Percentiles rank a stretch among this genome's conserved stretches.
Evolutionary conservation across 2,329 filamentous ascomycete genomes (phyloP).

Genomic region (Ophiocordyceps polyrhachis-furcata): DNA sequence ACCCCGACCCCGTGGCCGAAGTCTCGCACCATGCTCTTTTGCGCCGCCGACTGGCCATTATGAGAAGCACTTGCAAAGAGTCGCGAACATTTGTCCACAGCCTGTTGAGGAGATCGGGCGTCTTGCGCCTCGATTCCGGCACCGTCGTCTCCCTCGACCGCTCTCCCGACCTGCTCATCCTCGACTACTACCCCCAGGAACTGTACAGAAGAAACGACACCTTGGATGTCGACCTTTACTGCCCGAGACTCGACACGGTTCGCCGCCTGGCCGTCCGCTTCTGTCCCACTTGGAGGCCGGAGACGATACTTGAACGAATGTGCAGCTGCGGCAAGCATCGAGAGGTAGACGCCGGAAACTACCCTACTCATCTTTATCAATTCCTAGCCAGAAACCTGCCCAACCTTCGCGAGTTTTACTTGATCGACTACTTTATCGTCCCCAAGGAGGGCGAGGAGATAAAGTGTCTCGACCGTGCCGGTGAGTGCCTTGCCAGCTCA

Average conservation of each 20-base stretch:
- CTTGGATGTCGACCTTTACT: constrained; percentile 10
- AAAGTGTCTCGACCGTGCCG: background rate
- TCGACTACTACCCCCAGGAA: constrained; percentile 15
- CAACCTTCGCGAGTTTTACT: constrained; percentile 23
- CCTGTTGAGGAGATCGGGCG: constrained; percentile 6
- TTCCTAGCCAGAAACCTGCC: constrained; percentile 22
- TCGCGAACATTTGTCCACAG: constrained; percentile 7
- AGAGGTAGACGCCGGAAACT: constrained; percentile 9
- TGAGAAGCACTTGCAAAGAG: constrained; percentile 11
- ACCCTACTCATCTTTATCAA: constrained; percentile 23
- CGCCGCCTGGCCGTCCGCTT: constrained; percentile 23
- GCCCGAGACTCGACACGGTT: constrained; percentile 13
- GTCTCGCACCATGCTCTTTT: constrained; percentile 14
- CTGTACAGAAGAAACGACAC: constrained; percentile 10
- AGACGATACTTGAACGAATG: constrained; percentile 10
- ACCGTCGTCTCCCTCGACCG: constrained; percentile 12
- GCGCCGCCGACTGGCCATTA: constrained; percentile 9
- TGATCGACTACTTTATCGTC: constrained; percentile 24
- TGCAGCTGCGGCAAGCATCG: constrained; percentile 15
- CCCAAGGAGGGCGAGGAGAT: constrained; percentile 3
- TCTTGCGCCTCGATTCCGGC: constrained; percentile 9
- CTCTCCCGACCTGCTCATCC: constrained; percentile 13
- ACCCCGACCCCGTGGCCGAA: constrained; percentile 7
- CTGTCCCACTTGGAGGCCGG: constrained; percentile 21
- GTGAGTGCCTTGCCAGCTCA: background rate